Base-by-base conservation (phyloP, 495 filamentous ascomycete genomes). In the Penicillium salamii region DNA sequence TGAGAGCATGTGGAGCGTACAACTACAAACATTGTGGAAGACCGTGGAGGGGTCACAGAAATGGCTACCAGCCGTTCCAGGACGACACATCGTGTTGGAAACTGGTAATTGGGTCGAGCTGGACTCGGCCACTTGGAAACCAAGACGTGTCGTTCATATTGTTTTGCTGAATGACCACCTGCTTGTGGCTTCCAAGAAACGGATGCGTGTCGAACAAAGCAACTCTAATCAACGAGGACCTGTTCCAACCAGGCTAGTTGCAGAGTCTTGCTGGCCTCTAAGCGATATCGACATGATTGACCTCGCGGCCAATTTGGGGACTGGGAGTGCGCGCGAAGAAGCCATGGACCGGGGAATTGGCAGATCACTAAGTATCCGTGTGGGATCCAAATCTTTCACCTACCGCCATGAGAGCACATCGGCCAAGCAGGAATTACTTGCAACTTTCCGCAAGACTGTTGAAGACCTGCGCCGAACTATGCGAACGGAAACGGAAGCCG, bases 1-100 rank as follows among this genome's bases (percentile, higher is more conserved):
- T n/a, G 93, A 95, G 26, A 92, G 86, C 19, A 85, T 99, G 63
- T 97, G 95, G 89, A 96, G 84, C 59, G 81, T 87, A 3, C 95
- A 97, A 67, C 55, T 81, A 35, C 70, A 80, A 47, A 84, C 86
- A 3, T 71, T 99, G 20, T 99, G 92, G 86, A 97, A 96, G 65
- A 86, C 84, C 5, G 88, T 99, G 8, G 95, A 97, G 62, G 95
- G 93, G 1, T 95, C 90, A 6, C 93, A 99, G 58, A 97, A 97
- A 62, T 97, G 92, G 53, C 75, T 99, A 2, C 93, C 93, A 1
- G 92, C 93, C 33, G 80, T 91, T 18, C 86, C 89, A 13, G 93
- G 93, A 14, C 83, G 93, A 35, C 93, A 97, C 63, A 88, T 99
- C 34, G 80, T 97, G 7, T 77, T 91, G 51, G 90, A 97, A 65